Conservation (phyloP, 192 early-diverging fungal genomes). For the Backusella macrospora region DNA sequence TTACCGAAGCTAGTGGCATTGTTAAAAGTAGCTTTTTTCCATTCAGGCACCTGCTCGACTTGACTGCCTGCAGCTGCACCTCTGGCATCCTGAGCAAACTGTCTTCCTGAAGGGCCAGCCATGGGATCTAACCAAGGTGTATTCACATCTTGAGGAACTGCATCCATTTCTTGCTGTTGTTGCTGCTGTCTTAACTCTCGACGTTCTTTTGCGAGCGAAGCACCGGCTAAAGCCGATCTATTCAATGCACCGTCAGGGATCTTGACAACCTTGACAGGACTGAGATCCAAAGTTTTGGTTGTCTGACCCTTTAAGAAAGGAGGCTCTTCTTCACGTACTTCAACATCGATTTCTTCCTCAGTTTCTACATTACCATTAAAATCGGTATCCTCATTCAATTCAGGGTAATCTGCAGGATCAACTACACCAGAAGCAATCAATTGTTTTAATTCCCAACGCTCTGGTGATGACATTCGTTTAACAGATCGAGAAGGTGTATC, state of each 20-base stretch:
- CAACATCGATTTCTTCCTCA: constrained; percentile 97
- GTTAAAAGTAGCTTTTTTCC: constrained; percentile 82
- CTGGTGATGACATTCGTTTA: constrained; percentile 92
- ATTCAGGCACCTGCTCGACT: constrained; percentile 81
- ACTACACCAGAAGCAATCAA: constrained; percentile 93
- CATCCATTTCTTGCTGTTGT: constrained; percentile 74
- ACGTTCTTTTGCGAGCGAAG: constrained; percentile 91
- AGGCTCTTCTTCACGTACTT: constrained; percentile 94
- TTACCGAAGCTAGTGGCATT: constrained; percentile 91
- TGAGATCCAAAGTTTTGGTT: constrained; percentile 77
- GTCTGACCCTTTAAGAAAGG: constrained; percentile 94
- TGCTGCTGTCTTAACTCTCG: constrained; percentile 86
- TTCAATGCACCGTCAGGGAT: constrained; percentile 97
- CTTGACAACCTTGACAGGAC: constrained; percentile 97
- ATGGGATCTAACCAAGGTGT: constrained; percentile 94
- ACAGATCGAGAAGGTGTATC: constrained; percentile 46
- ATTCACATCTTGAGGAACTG: constrained; percentile 85
- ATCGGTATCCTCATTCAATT: constrained; percentile 88
- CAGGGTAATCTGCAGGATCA: constrained; percentile 82
- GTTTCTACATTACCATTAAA: constrained; percentile 79
- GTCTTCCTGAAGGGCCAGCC: constrained; percentile 85
- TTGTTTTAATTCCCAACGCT: constrained; percentile 97
- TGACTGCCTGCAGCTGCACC: constrained; percentile 66
- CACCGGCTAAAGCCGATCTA: constrained; percentile 91
- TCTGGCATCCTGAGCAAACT: constrained; percentile 92